Conservation (phyloP, 768 basidiomycete species). For the Glaciozyma martinii region DNA sequence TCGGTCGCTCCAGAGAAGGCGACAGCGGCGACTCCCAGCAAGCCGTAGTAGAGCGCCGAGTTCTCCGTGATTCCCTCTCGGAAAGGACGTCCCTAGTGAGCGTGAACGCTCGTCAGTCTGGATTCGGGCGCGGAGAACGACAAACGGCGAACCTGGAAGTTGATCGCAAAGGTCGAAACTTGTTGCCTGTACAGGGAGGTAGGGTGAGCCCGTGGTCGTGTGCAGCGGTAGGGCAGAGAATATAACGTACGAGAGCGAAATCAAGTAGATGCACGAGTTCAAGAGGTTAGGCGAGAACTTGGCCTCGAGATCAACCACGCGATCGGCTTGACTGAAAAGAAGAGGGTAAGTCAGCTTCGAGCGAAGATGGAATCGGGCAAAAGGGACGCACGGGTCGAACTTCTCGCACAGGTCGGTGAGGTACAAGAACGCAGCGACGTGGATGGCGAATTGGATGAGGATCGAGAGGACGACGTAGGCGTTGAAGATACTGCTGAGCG, state of each 20-base stretch:
- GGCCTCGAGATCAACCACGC: conserved; percentile 76
- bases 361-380: background rate
- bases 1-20: conserved; percentile 91
- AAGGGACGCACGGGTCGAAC: conserved; percentile 53
- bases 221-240: too few species aligned
- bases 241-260: conserved; percentile 57
- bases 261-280: conserved; percentile 92
- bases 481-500: conserved; percentile 92
- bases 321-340: conserved; percentile 51
- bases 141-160: conserved; percentile 95
- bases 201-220: too few species aligned
- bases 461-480: conserved; percentile 89
- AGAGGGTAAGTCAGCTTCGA: background rate
- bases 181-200: conserved; percentile 51
- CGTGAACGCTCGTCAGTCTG: too few species aligned
- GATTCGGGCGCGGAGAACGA: background rate
- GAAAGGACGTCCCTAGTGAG: conserved; percentile 77
- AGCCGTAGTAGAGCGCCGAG: conserved; percentile 80
- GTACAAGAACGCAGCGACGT: conserved; percentile 81
- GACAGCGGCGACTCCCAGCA: conserved; percentile 77
- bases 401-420: conserved; percentile 76
- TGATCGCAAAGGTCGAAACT: conserved; percentile 96
- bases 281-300: conserved; percentile 91
- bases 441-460: conserved; percentile 82
- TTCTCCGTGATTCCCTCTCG: conserved; percentile 97